Conservation (phyloP, 2,329 filamentous ascomycete species). For the Xylariaceae sp. region DNA sequence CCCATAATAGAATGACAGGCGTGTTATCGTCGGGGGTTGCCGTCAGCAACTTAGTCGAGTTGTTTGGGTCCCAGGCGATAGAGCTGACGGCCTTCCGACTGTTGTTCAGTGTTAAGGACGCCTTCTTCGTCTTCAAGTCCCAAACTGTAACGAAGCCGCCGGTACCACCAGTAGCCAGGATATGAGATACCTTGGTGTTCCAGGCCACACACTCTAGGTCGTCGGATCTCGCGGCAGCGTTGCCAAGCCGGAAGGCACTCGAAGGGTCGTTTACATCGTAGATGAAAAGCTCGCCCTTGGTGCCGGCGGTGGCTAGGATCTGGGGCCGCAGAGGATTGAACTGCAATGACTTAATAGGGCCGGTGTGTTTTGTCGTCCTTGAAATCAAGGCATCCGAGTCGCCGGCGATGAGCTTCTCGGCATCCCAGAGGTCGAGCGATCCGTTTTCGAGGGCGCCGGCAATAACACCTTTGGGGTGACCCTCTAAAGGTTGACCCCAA, state of each 20-base stretch:
- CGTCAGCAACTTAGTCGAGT: conserved; percentile 89
- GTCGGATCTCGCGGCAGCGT: conserved; percentile 79
- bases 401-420: conserved; percentile 58
- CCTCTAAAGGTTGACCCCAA: conserved; percentile 78
- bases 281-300: conserved; percentile 93
- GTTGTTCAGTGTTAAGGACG: conserved; percentile 91
- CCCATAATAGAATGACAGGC: conserved; percentile 87
- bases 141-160: conserved; percentile 96
- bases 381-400: conserved; percentile 72
- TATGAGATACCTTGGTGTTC: conserved; percentile 97
- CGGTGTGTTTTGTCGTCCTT: conserved; percentile 82
- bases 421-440: conserved; percentile 89
- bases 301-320: conserved; percentile 84
- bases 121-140: conserved; percentile 97
- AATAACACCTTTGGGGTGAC: conserved; percentile 80
- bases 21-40: conserved; percentile 84
- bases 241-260: conserved; percentile 84
- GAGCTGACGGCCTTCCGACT: conserved; percentile 91
- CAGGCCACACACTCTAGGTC: conserved; percentile 96
- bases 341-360: conserved; percentile 87
- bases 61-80: conserved; percentile 95
- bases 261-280: conserved; percentile 88
- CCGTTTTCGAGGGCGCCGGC: conserved; percentile 94
- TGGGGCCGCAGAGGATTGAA: conserved; percentile 93
- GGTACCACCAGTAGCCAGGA: conserved; percentile 86